Conservation (phyloP, 2,329 filamentous ascomycete species). For the Zasmidium citrigriseum region DNA sequence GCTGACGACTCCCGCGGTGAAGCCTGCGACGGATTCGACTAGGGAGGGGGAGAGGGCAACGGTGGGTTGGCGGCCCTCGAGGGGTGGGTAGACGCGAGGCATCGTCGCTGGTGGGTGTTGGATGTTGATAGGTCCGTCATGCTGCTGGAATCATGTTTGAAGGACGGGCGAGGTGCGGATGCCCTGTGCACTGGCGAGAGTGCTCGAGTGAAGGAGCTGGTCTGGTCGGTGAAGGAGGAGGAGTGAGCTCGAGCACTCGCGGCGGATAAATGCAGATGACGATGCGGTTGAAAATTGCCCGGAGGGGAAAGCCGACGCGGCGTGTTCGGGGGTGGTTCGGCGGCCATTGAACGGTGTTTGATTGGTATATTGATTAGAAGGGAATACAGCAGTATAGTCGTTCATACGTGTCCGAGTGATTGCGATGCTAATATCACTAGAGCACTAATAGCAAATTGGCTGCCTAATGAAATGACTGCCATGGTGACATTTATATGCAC, state of each 20-base stretch:
- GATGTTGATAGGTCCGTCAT: not conserved
- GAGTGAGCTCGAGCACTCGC: not conserved
- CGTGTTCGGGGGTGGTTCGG: not conserved
- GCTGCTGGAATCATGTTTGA: not conserved
- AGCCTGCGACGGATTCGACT: constrained; percentile 85
- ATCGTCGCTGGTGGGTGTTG: constrained; percentile 32
- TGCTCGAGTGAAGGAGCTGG: not conserved
- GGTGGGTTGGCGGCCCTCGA: constrained; percentile 44
- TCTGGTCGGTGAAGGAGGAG: not conserved
- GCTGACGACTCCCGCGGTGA: constrained; percentile 82
- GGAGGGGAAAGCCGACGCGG: not conserved
- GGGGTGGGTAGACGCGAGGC: constrained; percentile 52
- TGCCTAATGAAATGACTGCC: too few species aligned
- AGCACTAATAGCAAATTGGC: too few species aligned
- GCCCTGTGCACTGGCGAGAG: not conserved
- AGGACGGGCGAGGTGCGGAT: not conserved
- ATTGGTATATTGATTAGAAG: not conserved
- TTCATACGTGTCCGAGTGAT: too few species aligned
- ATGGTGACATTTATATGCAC: too few species aligned
- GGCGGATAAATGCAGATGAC: not conserved
- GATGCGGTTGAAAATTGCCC: not conserved
- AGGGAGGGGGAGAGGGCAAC: constrained; percentile 71
- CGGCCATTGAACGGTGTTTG: not conserved
- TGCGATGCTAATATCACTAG: too few species aligned
- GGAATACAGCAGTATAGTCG: too few species aligned